Base-by-base conservation (phyloP, 257 asterid species). In the Plectranthus barbatus region DNA sequence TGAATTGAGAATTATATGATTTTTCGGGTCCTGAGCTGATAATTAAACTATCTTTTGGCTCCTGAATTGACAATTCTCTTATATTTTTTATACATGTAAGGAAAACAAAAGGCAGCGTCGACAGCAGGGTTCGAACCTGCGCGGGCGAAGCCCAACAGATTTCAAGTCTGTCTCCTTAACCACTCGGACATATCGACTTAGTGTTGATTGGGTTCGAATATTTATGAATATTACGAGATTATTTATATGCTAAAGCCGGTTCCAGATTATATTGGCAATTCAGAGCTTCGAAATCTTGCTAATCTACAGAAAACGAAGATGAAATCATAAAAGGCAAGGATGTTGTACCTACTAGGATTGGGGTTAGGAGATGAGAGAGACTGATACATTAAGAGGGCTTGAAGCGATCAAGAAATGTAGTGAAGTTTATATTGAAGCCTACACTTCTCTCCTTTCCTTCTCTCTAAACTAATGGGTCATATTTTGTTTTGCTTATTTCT, bases 131-230 rank as follows among this genome's bases (percentile, higher is more conserved):
- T 85, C 87, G 84, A 83, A 80, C 86, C 87, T 82, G 95, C 87
- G 92, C 88, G 88, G 86, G 90, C 88, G 72, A 64, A 83, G 86
- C 93, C 88, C 91, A 83, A 78, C 84, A 85, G 89, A 85, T 85
- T 83, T 87, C 94, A 85, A 83, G 93, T 85, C 91, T 86, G 90
- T 86, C 92, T 82, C 90, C 96, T 86, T 86, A 86, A 84, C 93
- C 96, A 88, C 96, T 88, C 91, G 93, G 93, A 86, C 96, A 84
- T 80, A 85, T 76, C 84, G 87, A 82, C 86, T n/a, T n/a, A n/a
- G n/a, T n/a, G n/a, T n/a, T n/a, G n/a, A n/a, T n/a, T n/a, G n/a
- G n/a, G n/a, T n/a, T n/a, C n/a, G n/a, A n/a, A n/a, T n/a, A n/a
- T n/a, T n/a, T n/a, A n/a, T n/a, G n/a, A n/a, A n/a, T n/a, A n/a